These are phyloP conservation scores for Amphibolis antarctica DNA, from an alignment of 106 monocot genomes.

Conservation along the genomic window DNA sequence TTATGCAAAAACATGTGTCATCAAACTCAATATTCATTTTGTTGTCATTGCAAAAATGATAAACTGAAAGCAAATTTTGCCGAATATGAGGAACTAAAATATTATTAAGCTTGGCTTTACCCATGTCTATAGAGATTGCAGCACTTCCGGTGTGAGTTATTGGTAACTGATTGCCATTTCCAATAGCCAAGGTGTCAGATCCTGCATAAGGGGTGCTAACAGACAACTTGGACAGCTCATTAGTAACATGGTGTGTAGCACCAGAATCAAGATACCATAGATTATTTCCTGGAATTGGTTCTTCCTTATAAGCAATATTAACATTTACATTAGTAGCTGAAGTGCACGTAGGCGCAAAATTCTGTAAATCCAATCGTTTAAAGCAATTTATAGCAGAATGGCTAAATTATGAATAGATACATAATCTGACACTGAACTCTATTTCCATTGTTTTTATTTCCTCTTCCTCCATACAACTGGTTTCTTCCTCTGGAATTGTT, in stretches of 20 bases:
- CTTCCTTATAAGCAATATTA: too few species aligned
- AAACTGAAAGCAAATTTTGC: neutral
- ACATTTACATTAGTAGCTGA: too few species aligned
- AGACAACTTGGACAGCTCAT: neutral
- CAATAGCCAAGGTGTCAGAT: neutral
- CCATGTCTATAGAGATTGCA: neutral
- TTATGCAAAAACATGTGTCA: neutral
- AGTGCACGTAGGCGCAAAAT: too few species aligned
- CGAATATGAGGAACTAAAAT: neutral
- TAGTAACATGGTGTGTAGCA: neutral
- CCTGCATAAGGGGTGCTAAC: neutral
- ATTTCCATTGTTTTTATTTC: too few species aligned
- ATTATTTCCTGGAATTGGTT: neutral
- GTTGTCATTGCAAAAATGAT: neutral
- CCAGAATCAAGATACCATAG: neutral
- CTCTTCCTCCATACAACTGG: too few species aligned
- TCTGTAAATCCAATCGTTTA: too few species aligned
- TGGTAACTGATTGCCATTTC: neutral
- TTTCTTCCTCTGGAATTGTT: too few species aligned
- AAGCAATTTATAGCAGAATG: too few species aligned
- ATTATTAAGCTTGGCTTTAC: neutral
- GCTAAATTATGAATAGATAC: too few species aligned
- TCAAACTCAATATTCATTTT: neutral
- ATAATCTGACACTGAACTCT: too few species aligned
- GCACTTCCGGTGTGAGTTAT: neutral